A percentile compares a stretch with the other conserved stretches of the same genome.
Evolutionary conservation across 2,329 filamentous ascomycete genomes (phyloP).

Genomic region (Cladosporium phlei): DNA sequence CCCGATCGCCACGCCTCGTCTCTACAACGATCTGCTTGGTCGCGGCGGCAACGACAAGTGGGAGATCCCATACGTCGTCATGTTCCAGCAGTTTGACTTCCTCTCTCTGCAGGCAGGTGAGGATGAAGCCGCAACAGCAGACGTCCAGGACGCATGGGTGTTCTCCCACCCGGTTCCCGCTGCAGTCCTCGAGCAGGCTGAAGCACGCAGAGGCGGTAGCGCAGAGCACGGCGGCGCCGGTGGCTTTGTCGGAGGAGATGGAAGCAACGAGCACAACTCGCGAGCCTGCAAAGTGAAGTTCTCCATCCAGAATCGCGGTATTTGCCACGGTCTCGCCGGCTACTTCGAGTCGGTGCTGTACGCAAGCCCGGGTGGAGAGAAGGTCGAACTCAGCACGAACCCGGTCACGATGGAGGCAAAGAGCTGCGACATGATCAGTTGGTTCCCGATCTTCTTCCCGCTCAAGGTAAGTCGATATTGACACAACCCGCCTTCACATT

Average conservation of each 20-base stretch:
- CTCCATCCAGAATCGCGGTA: slow-evolving; percentile 69
- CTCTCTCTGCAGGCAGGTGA: slow-evolving; percentile 24
- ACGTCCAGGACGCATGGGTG: slow-evolving; percentile 74
- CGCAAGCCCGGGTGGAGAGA: slow-evolving; percentile 39
- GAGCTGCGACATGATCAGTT: slow-evolving; percentile 97
- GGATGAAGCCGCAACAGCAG: slow-evolving; percentile 30
- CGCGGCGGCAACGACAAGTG: slow-evolving; percentile 60
- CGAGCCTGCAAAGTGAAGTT: slow-evolving; percentile 76
- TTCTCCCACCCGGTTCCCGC: slow-evolving; percentile 70
- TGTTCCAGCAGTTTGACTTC: slow-evolving; percentile 84
- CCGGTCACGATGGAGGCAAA: slow-evolving; percentile 87
- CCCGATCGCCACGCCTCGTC: slow-evolving; percentile 82
- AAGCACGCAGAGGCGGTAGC: slow-evolving; percentile 57
- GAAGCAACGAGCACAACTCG: slow-evolving; percentile 86
- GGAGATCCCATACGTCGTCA: slow-evolving; percentile 91
- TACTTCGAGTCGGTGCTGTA: slow-evolving; percentile 98
- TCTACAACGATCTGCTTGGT: slow-evolving; percentile 73
- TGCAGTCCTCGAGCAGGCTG: slow-evolving; percentile 53
- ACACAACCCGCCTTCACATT: too few species aligned
- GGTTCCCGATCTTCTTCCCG: slow-evolving; percentile 98
- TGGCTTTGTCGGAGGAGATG: slow-evolving; percentile 68
- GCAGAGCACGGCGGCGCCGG: slow-evolving; percentile 64
- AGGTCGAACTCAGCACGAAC: slow-evolving; percentile 83
- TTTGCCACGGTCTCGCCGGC: slow-evolving; percentile 84
- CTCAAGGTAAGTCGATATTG: slow-evolving; percentile 65